These are phyloP conservation scores for Ceriops tagal DNA, from an alignment of 345 rosid species.

Conservation along the genomic window DNA sequence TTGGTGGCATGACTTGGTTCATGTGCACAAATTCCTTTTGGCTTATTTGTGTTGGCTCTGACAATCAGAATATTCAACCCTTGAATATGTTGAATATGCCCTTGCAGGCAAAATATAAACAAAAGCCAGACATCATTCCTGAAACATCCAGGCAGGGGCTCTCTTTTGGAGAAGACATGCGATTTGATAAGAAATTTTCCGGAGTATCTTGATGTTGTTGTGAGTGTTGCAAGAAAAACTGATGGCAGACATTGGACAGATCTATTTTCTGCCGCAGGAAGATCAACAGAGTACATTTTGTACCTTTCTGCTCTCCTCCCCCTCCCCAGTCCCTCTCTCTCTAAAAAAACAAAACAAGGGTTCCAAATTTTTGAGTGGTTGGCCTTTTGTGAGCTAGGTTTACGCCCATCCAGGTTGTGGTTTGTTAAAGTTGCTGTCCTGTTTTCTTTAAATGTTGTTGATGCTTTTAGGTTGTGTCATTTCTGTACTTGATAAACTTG, in stretches of 20 bases:
- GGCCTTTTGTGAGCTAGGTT: neutral
- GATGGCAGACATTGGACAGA: conserved; percentile 99
- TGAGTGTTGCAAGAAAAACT: conserved; percentile 97
- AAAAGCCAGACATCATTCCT: conserved; percentile 55
- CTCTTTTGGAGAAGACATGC: conserved; percentile 88
- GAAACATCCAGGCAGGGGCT: conserved; percentile 33
- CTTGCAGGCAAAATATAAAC: conserved; percentile 58
- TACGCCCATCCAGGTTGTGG: neutral
- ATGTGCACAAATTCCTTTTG: neutral
- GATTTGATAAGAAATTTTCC: conserved; percentile 81
- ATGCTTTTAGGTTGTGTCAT: no score
- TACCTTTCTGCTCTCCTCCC: no score
- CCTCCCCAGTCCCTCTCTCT: no score
- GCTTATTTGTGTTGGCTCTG: neutral
- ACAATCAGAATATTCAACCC: neutral
- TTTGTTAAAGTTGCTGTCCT: neutral
- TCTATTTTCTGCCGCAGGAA: conserved; percentile 91
- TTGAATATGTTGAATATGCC: neutral
- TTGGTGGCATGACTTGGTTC: no score
- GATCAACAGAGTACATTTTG: conserved; percentile 81
- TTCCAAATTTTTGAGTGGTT: neutral
- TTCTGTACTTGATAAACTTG: no score
- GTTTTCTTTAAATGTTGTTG: no score
- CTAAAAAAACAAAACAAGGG: no score
- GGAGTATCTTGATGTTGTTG: conserved; percentile 90